Base-by-base conservation (phyloP, 2,329 filamentous ascomycete species). In the Eutypa lata region DNA sequence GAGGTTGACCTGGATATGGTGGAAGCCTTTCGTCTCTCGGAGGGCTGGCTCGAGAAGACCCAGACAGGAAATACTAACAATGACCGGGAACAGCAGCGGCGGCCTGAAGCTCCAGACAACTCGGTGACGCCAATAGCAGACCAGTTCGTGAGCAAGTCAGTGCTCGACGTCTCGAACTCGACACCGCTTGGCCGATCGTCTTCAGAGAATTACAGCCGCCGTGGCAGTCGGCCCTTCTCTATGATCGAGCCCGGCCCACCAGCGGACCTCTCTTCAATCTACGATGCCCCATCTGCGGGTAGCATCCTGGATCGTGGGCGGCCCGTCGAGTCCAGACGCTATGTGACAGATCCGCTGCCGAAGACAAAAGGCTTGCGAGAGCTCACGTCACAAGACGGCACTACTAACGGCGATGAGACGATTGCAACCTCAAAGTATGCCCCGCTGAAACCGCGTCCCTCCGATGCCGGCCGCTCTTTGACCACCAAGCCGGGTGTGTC, bases 281-380 rank as follows among this genome's bases (percentile, higher is more conserved):
- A 43, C 22, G 33, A 37, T 18, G 35, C 28, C 37, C 42, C 47
- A 19, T 18, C 49, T 18, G 24, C 22, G 33, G 47, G 47, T n/a
- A 55, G 53, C 49, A 50, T 57, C n/a, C 38, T 57, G 35, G 51
- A 57, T 35, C 55, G 55, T 40, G 55, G 55, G 7, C 48, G 55
- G 26, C 55, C 55, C 13, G 22, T 57, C 18, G 55, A 57, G 28
- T 35, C 55, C 28, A 51, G 45, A 22, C 48, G 47, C 31, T 38
- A 51, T 19, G 44, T 49, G 11, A 48, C 53, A n/a, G 51, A 52
- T 33, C 51, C 48, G 16, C 21, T 31, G 26, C 6, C 10, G 6
- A 31, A 31, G 26, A 31, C 26, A 31, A 31, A 31, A 10, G 10
- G 26, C 26, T 31, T 31, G 26, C 35, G 35, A 40, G 18, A 43